Conservation (phyloP, 495 filamentous ascomycete species). For the Venustampulla echinocandica region DNA sequence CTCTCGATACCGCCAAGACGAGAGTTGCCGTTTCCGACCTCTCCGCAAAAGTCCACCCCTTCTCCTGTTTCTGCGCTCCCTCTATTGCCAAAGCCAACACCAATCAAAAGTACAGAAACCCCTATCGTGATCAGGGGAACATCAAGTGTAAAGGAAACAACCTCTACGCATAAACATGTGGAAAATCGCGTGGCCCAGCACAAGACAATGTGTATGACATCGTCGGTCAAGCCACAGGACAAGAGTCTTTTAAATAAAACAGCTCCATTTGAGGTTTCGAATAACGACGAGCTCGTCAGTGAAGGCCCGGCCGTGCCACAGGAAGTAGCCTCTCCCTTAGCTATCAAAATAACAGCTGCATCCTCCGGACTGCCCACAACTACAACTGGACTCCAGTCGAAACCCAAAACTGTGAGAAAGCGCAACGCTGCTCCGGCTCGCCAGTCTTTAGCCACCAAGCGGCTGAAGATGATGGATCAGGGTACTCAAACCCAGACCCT, state of each 20-base stretch:
- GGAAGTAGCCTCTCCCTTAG: slow-evolving; percentile 13
- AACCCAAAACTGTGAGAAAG: slow-evolving; percentile 15
- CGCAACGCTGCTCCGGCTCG: slow-evolving; percentile 2
- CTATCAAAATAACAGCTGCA: slow-evolving; percentile 12
- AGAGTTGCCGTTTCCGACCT: slow-evolving; percentile 27
- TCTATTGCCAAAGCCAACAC: slow-evolving; percentile 8
- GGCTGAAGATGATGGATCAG: slow-evolving; percentile 21
- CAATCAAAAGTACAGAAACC: not conserved
- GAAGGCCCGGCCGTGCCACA: not conserved
- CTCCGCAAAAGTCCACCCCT: not conserved
- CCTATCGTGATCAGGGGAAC: not conserved
- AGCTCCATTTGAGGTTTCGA: not conserved
- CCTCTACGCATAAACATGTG: slow-evolving; percentile 3
- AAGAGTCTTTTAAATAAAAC: not conserved
- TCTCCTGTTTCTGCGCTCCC: slow-evolving; percentile 3
- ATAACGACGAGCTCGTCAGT: not conserved
- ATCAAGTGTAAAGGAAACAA: not conserved
- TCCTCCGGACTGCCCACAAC: slow-evolving; percentile 10
- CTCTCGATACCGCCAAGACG: slow-evolving; percentile 27
- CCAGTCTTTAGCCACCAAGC: slow-evolving; percentile 13
- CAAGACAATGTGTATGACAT: slow-evolving; percentile 1
- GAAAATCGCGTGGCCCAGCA: slow-evolving; percentile 17
- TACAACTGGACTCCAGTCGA: slow-evolving; percentile 10
- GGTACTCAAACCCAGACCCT: slow-evolving; percentile 18
- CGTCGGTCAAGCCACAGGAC: not conserved